Evolutionary conservation across 495 filamentous ascomycete species (phyloP), one percentile per base, ranked within the genome.

Genomic region (Entonaema liquescens): DNA sequence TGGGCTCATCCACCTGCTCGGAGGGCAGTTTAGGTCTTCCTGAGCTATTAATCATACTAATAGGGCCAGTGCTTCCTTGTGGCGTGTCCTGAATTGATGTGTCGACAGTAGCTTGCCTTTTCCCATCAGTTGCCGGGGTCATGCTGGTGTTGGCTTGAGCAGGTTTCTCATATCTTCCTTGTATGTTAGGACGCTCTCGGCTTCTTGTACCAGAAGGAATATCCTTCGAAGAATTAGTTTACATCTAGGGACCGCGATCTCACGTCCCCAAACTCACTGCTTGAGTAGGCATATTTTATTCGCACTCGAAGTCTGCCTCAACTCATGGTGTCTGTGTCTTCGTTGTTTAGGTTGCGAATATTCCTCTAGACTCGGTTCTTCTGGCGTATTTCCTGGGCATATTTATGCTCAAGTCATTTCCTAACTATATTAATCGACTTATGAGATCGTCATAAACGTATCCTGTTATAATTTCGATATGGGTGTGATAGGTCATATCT

Each of bases 401-500:
- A 53, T 53, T 15, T 29, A 53, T 29, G 4, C 23, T 17, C 2
- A n/a, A n/a, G 23, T 26, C 2, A 29, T 29, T 25, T 15, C 49
- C 23, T 29, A 4, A 29, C 11, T 28, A 53, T 4, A n/a, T n/a
- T 26, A 1, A 6, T 7, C 13, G 25, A 12, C 2, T 12, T 11
- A 53, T 1, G 6, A 53, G 4, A 17, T 17, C 25, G 11, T 23
- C 31, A 59, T 61, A 1, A 9, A 19, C 21, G 0, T 47, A 23
- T 33, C 26, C 25, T 36, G 36, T 23, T 17, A 56, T 42, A 33
- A 6, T 44, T 47, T 23, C 21, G 17, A 47, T 2, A 11, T 23
- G 19, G 3, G 17, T 23, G 59, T 63, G 66, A 69, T 63, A 63
- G 42, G 26, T 69, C 66, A 63, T 42, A 53, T 63, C 23, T 63